These are phyloP conservation scores for Mucor lusitanicus DNA, from an alignment of 371 early-diverging fungal species.

Conservation along the genomic window DNA sequence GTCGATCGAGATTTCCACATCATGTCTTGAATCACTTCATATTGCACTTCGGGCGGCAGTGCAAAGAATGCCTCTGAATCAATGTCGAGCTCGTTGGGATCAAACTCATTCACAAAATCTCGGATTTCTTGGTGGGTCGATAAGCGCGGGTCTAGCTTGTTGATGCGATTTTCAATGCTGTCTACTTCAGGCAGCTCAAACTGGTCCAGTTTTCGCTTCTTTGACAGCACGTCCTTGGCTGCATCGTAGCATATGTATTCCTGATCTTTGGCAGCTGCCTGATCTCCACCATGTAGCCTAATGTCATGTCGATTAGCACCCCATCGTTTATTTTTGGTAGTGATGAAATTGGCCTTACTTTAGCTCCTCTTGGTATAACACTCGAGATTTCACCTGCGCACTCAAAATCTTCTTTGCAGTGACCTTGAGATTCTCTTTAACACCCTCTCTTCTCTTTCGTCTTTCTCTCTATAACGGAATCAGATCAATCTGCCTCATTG, in stretches of 20 bases:
- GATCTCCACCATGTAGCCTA: constrained; percentile 15
- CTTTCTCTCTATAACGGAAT: constrained; percentile 50
- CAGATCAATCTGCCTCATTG: not conserved
- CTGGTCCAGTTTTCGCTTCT: constrained; percentile 66
- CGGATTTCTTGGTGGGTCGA: constrained; percentile 65
- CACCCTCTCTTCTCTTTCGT: constrained; percentile 53
- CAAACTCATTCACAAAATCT: constrained; percentile 60
- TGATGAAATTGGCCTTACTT: constrained; percentile 18
- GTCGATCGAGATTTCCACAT: constrained; percentile 82
- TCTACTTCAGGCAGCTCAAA: constrained; percentile 66
- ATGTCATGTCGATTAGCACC: not conserved
- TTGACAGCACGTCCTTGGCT: constrained; percentile 27
- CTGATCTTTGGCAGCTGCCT: constrained; percentile 15
- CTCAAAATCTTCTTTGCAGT: constrained; percentile 85
- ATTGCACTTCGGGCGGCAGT: constrained; percentile 86
- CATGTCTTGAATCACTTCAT: constrained; percentile 89
- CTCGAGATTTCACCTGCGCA: constrained; percentile 72
- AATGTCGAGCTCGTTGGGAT: constrained; percentile 63
- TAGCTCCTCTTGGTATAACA: constrained; percentile 52
- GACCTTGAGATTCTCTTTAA: constrained; percentile 55
- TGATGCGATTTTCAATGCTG: not conserved
- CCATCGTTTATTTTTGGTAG: constrained; percentile 11
- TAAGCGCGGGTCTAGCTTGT: constrained; percentile 62
- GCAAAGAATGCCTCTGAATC: constrained; percentile 78
- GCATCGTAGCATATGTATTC: constrained; percentile 44